These are phyloP conservation scores for Gardenia jasminoides DNA, from an alignment of 257 asterid genomes.

Conservation along the genomic window DNA sequence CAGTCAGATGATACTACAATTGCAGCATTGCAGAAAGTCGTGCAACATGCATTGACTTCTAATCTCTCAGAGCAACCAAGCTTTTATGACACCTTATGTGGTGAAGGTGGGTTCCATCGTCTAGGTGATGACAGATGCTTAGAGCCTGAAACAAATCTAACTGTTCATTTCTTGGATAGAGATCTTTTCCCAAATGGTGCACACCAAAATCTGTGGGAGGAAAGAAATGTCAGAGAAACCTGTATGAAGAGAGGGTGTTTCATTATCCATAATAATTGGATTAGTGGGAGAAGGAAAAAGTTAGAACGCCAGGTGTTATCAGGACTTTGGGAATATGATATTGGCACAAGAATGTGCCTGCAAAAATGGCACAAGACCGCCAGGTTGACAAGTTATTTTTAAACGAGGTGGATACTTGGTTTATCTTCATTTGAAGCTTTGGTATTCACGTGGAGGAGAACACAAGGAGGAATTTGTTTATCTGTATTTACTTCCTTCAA, in stretches of 20 bases:
- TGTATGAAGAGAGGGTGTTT: conserved; percentile 57
- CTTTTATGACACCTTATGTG: conserved; percentile 82
- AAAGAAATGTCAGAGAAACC: conserved; percentile 45
- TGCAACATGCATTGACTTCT: conserved; percentile 69
- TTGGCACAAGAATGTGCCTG: conserved; percentile 70
- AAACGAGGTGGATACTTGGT: conserved; percentile 19
- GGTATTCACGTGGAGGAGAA: conserved; percentile 46
- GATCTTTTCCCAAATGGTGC: conserved; percentile 91
- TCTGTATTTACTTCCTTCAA: conserved; percentile 15
- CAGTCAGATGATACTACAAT: conserved; percentile 65
- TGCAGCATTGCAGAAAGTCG: conserved; percentile 73
- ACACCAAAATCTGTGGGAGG: conserved; percentile 66
- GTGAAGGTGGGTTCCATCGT: conserved; percentile 71
- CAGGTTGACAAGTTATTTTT: conserved; percentile 46
- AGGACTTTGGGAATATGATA: conserved; percentile 84
- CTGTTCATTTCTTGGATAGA: conserved; percentile 71
- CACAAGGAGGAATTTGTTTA: conserved; percentile 22
- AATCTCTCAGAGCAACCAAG: conserved; percentile 93
- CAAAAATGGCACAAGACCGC: conserved; percentile 51
- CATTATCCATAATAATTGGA: conserved; percentile 83
- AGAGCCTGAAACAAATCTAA: conserved; percentile 66
- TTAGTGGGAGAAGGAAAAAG: conserved; percentile 70
- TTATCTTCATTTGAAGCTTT: conserved; percentile 24
- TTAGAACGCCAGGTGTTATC: conserved; percentile 72
- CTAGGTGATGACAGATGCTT: conserved; percentile 62